phyloP scores from a whole-genome alignment of 2,329 filamentous ascomycete genomes.

The Fusarium tuaranense region DNA sequence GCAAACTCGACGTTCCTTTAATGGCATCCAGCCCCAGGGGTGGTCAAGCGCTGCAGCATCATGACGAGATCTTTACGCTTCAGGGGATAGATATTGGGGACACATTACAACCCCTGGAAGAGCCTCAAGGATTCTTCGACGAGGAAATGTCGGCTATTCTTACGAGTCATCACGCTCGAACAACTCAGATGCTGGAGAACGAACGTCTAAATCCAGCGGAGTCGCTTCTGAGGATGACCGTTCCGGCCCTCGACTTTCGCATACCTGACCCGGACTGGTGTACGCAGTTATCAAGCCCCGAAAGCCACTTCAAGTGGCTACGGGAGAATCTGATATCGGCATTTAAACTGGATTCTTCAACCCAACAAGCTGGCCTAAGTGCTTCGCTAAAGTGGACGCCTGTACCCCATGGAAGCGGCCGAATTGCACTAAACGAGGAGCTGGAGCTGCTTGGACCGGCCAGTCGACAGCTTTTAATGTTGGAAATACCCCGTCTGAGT shows the following conservation, averaged over 20 bases:
- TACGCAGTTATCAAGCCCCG: constrained; percentile 19
- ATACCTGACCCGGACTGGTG: constrained; percentile 42
- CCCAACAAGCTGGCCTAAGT: constrained; percentile 14
- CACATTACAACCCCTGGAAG: not conserved
- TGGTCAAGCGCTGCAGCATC: not conserved
- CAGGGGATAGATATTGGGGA: not conserved
- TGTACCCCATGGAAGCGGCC: constrained; percentile 16
- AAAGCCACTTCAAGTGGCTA: constrained; percentile 45
- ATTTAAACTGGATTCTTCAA: constrained; percentile 12
- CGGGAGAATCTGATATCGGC: not conserved
- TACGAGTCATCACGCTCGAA: constrained; percentile 17
- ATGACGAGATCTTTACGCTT: not conserved
- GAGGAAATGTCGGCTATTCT: constrained; percentile 41
- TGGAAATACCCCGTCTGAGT: constrained; percentile 9
- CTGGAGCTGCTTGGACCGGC: constrained; percentile 6
- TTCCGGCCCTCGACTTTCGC: constrained; percentile 46
- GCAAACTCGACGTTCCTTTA: constrained; percentile 42
- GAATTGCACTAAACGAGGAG: constrained; percentile 25
- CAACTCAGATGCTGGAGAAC: constrained; percentile 36
- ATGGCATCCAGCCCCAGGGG: constrained; percentile 29
- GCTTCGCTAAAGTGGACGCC: constrained; percentile 44
- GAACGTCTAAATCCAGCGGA: constrained; percentile 45
- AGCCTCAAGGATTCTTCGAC: constrained; percentile 32
- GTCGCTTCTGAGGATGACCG: constrained; percentile 42
- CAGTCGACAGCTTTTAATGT: constrained; percentile 25